phyloP scores from a whole-genome alignment of 2,329 filamentous ascomycete genomes.

The Neonectria hederae region DNA sequence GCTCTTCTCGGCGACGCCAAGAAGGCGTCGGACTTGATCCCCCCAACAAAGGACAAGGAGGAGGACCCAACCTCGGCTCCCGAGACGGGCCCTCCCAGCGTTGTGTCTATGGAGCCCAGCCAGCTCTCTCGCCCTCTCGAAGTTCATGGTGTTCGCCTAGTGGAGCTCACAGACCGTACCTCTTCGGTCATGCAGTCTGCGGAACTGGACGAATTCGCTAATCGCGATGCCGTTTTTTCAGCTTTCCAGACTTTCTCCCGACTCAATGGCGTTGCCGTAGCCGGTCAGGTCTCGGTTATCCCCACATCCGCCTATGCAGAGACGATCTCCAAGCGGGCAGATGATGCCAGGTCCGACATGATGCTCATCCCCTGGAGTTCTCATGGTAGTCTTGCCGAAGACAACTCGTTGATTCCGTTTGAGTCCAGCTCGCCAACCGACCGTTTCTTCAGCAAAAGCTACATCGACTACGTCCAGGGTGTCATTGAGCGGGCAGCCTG shows the following conservation, averaged over 20 bases:
- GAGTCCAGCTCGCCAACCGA: conserved; percentile 37
- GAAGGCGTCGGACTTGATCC: conserved; percentile 1
- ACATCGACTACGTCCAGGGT: conserved; percentile 77
- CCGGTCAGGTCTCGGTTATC: conserved; percentile 82
- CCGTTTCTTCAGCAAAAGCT: conserved; percentile 53
- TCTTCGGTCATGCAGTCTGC: conserved; percentile 96
- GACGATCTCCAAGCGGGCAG: conserved; percentile 75
- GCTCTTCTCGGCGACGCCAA: conserved; percentile 39
- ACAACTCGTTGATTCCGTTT: conserved; percentile 27
- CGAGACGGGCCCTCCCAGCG: neutral
- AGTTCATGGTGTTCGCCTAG: conserved; percentile 80
- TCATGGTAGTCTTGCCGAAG: conserved; percentile 77
- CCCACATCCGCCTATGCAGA: conserved; percentile 83
- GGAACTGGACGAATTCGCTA: conserved; percentile 77
- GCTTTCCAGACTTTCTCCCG: conserved; percentile 90
- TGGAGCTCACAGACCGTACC: conserved; percentile 90
- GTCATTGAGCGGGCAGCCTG: conserved; percentile 76
- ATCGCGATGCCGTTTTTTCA: conserved; percentile 86
- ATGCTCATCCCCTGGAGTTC: conserved; percentile 92
- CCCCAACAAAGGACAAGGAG: conserved; percentile 15
- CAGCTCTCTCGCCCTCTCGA: conserved; percentile 31
- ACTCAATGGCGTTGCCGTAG: conserved; percentile 83
- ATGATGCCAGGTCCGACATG: conserved; percentile 75
- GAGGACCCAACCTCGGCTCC: conserved; percentile 2
- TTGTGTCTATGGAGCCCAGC: conserved; percentile 2